A percentile compares a stretch with the other conserved stretches of the same genome.
phyloP scores from a whole-genome alignment of 176 grass and related monocot genomes.

The Hyparrhenia diplandra region DNA sequence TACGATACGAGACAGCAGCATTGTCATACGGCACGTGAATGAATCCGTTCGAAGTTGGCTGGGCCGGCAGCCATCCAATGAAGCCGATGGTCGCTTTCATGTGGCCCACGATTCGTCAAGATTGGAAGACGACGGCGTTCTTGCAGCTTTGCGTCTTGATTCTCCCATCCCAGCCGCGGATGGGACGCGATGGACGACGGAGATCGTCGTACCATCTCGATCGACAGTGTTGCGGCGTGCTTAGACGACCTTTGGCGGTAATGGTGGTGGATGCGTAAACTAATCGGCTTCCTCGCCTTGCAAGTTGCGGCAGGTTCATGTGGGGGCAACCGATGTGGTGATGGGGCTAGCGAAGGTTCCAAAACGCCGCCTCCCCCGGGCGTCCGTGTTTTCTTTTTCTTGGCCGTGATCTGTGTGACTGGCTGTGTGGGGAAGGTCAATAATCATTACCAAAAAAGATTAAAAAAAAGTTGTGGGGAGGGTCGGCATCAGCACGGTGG shows the following conservation, averaged over 20 bases:
- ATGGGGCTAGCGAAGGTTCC: conserved; percentile 25
- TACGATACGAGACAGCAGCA: neutral
- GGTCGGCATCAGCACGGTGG: conserved; percentile 4
- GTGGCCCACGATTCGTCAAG: conserved; percentile 10
- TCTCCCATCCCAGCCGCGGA: neutral
- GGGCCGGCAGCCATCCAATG: conserved; percentile 1
- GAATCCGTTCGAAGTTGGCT: neutral
- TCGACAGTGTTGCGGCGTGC: too few species aligned
- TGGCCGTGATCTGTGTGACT: too few species aligned
- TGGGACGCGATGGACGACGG: neutral
- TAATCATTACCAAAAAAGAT: too few species aligned
- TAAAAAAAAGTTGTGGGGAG: too few species aligned
- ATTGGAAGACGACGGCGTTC: neutral
- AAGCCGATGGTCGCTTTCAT: neutral
- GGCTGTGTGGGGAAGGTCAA: too few species aligned
- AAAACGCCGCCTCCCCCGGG: conserved; percentile 26
- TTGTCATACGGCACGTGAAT: conserved; percentile 6
- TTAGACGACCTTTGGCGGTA: too few species aligned
- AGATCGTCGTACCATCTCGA: neutral
- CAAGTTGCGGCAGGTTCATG: conserved; percentile 32
- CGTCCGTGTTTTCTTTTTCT: conserved; percentile 25
- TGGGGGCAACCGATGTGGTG: conserved; percentile 13
- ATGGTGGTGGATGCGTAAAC: neutral
- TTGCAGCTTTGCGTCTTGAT: neutral
- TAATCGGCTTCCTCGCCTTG: neutral